A percentile compares a stretch with the other conserved stretches of the same genome.
Evolutionary conservation across 345 rosid species (phyloP).

Genomic region (Draba incana): DNA sequence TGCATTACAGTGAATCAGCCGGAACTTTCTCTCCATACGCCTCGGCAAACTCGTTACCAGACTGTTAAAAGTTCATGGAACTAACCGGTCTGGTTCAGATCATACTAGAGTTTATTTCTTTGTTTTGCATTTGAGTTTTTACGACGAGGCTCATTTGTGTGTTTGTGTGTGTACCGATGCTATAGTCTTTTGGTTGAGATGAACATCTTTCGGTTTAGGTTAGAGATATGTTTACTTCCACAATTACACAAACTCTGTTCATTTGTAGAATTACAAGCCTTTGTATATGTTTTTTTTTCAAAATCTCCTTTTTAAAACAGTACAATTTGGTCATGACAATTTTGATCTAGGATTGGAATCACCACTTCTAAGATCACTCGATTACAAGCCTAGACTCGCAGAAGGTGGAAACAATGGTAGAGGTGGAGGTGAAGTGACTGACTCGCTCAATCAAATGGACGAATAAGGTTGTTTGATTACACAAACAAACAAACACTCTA

Average conservation of each 20-base stretch:
- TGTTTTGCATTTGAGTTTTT: constrained; percentile 31
- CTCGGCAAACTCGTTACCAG: constrained; percentile 88
- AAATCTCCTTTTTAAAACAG: too few relatives aligned
- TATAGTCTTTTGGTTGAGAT: constrained; percentile 41
- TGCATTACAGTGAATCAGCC: constrained; percentile 79
- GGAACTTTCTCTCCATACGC: constrained; percentile 87
- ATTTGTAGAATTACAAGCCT: constrained; percentile 26
- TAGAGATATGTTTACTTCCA: constrained; percentile 18
- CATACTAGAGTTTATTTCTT: not conserved
- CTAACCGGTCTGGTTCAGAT: constrained; percentile 21
- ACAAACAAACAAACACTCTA: too few relatives aligned
- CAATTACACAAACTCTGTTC: constrained; percentile 9
- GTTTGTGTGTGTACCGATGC: constrained; percentile 24
- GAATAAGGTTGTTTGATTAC: too few relatives aligned
- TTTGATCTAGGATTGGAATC: too few relatives aligned
- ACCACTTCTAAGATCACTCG: too few relatives aligned
- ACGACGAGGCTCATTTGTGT: not conserved
- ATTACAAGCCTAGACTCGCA: too few relatives aligned
- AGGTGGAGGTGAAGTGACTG: too few relatives aligned
- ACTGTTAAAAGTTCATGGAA: constrained; percentile 23
- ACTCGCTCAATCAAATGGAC: too few relatives aligned
- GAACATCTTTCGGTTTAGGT: constrained; percentile 37
- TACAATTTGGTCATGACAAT: too few relatives aligned
- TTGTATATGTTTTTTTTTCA: not conserved
- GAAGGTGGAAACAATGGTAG: too few relatives aligned